phyloP scores from a whole-genome alignment of 2,329 filamentous ascomycete species.

The Penicillium italicum region DNA sequence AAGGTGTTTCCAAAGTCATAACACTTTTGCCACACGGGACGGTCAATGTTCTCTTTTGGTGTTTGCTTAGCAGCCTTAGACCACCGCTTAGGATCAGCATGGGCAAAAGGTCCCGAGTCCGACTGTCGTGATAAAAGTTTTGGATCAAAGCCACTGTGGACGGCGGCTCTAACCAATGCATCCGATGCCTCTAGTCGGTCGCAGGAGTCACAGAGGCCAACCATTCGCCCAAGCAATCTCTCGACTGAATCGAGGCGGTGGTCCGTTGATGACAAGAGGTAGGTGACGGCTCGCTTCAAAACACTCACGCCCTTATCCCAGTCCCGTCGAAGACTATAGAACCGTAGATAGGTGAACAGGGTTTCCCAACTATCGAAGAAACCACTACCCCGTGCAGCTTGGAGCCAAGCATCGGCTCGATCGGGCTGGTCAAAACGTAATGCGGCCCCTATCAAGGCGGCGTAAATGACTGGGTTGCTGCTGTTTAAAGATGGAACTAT shows the following conservation, averaged over 20 bases:
- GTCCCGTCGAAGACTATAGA: constrained; percentile 35
- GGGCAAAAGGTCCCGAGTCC: constrained; percentile 26
- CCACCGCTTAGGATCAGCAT: constrained; percentile 31
- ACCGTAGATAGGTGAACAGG: constrained; percentile 38
- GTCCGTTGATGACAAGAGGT: constrained; percentile 35
- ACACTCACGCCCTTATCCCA: constrained; percentile 36
- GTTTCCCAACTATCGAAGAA: constrained; percentile 38
- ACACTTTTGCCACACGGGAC: constrained; percentile 32
- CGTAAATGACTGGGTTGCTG: constrained; percentile 34
- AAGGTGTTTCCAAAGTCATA: constrained; percentile 33
- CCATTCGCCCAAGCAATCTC: constrained; percentile 39
- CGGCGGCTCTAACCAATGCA: constrained; percentile 35
- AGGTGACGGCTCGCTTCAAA: constrained; percentile 35
- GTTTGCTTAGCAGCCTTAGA: constrained; percentile 21
- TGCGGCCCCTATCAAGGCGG: constrained; percentile 36
- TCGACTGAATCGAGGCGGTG: constrained; percentile 28
- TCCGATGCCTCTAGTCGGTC: constrained; percentile 28
- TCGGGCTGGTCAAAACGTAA: constrained; percentile 43
- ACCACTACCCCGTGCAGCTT: constrained; percentile 33
- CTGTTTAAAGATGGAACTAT: constrained; percentile 35
- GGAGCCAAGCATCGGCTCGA: constrained; percentile 41
- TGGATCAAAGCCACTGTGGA: constrained; percentile 37
- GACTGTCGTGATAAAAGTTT: constrained; percentile 23
- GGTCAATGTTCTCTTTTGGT: constrained; percentile 15
- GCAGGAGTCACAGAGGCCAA: constrained; percentile 39